phyloP scores from a whole-genome alignment of 1,284 basidiomycete species.

The Fomitopsis pinicola region DNA sequence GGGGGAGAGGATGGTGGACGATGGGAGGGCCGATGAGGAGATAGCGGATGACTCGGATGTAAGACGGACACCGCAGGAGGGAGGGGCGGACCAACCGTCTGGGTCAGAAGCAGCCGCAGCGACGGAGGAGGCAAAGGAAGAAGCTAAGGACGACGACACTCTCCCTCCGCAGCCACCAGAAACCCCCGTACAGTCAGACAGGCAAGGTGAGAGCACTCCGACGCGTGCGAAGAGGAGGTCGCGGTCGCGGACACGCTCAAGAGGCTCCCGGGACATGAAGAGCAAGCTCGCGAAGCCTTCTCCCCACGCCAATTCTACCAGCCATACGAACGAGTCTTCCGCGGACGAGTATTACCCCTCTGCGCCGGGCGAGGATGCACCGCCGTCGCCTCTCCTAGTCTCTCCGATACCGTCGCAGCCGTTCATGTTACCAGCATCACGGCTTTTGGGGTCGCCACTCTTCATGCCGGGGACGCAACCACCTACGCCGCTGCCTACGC shows the following conservation, averaged over 20 bases:
- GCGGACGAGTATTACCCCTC: constrained; percentile 53
- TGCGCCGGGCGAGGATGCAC: constrained; percentile 33
- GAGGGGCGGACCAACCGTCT: constrained; percentile 17
- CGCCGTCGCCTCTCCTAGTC: constrained; percentile 46
- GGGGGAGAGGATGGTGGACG: constrained; percentile 54
- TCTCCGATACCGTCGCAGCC: constrained; percentile 60
- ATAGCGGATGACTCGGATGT: constrained; percentile 18
- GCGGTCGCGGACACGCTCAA: constrained; percentile 70
- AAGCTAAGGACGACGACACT: constrained; percentile 20
- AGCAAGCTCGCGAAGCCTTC: constrained; percentile 43
- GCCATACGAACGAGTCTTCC: constrained; percentile 52
- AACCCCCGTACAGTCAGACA: constrained; percentile 24
- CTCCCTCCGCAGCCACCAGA: constrained; percentile 14
- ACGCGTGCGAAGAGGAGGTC: constrained; percentile 55
- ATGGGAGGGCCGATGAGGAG: constrained; percentile 22
- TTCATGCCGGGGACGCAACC: constrained; percentile 62
- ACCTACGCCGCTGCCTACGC: constrained; percentile 62
- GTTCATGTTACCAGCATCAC: constrained; percentile 47
- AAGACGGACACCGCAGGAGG: constrained; percentile 20
- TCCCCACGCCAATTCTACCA: constrained; percentile 34
- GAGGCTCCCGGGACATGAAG: constrained; percentile 70
- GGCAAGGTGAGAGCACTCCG: constrained; percentile 24
- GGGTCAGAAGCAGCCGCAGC: constrained; percentile 19
- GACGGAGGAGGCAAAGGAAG: constrained; percentile 13
- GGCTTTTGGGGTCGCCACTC: constrained; percentile 39